These are phyloP conservation scores for Prunus fruticosa DNA, from an alignment of 306 rosid genomes.

Conservation along the genomic window DNA sequence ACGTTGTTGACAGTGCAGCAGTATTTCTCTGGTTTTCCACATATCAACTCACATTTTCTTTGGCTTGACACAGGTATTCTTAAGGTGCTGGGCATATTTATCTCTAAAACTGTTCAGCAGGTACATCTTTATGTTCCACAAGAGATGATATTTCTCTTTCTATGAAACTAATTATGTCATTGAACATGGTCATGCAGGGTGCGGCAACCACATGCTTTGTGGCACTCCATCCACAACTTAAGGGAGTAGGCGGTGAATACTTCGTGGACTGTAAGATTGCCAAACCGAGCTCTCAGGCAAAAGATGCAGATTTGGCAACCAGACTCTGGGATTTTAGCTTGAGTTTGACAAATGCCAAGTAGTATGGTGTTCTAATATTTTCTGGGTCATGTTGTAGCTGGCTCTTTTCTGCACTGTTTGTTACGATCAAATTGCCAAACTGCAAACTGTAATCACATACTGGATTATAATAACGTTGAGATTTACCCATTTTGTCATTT, in stretches of 20 bases:
- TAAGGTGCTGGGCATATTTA: constrained; percentile 36
- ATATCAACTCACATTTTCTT: background rate
- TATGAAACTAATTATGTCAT: no score
- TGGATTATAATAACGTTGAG: no score
- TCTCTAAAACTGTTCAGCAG: constrained; percentile 65
- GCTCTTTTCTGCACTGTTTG: no score
- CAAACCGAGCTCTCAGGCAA: constrained; percentile 29
- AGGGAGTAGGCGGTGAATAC: constrained; percentile 1
- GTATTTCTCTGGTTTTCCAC: background rate
- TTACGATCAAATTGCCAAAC: no score
- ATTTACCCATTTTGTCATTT: no score
- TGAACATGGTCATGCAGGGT: constrained; percentile 37
- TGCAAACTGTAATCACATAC: no score
- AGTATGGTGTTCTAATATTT: background rate
- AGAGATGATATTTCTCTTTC: no score
- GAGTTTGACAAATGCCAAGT: constrained; percentile 21
- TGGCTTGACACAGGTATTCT: constrained; percentile 49
- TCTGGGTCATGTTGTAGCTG: no score
- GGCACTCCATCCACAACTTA: constrained; percentile 49
- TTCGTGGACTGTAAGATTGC: constrained; percentile 29
- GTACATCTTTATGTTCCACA: constrained; percentile 3
- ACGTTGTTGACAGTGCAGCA: background rate
- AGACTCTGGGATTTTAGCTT: constrained; percentile 32
- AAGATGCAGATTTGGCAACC: constrained; percentile 26
- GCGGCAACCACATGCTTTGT: constrained; percentile 68